phyloP scores from a whole-genome alignment of 164 flowering plant genomes.

The Cinnamomum chago region DNA sequence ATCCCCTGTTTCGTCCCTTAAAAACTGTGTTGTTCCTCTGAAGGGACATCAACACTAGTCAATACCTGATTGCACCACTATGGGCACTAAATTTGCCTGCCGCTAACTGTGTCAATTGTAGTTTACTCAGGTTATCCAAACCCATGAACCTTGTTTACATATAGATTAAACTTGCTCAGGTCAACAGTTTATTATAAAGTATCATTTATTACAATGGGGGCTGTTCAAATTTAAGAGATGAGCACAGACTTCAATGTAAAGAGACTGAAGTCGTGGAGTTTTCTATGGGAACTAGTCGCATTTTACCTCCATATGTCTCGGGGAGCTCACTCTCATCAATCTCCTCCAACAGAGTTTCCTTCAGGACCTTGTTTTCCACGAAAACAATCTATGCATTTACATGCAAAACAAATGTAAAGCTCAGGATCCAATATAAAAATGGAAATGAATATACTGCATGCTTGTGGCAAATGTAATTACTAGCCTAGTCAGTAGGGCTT shows the following conservation, averaged over 20 bases:
- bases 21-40: too few species aligned
- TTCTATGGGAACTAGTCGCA: conserved; percentile 53
- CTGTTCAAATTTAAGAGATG: neutral
- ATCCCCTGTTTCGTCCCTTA: too few species aligned
- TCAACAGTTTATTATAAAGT: too few species aligned
- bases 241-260: neutral
- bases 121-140: too few species aligned
- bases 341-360: conserved; percentile 48
- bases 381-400: conserved; percentile 51
- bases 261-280: neutral
- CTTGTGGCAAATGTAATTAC: neutral
- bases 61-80: too few species aligned
- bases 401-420: neutral
- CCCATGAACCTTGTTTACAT: too few species aligned
- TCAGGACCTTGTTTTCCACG: conserved; percentile 58
- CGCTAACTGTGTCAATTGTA: too few species aligned
- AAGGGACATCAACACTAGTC: too few species aligned
- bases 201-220: too few species aligned
- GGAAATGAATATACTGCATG: neutral
- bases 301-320: conserved; percentile 61
- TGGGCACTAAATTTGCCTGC: too few species aligned
- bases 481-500: too few species aligned
- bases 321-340: conserved; percentile 77
- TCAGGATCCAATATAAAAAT: neutral
- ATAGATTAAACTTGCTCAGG: too few species aligned